phyloP scores from a whole-genome alignment of 768 basidiomycete species.

The Rhodotorula babjevae region DNA sequence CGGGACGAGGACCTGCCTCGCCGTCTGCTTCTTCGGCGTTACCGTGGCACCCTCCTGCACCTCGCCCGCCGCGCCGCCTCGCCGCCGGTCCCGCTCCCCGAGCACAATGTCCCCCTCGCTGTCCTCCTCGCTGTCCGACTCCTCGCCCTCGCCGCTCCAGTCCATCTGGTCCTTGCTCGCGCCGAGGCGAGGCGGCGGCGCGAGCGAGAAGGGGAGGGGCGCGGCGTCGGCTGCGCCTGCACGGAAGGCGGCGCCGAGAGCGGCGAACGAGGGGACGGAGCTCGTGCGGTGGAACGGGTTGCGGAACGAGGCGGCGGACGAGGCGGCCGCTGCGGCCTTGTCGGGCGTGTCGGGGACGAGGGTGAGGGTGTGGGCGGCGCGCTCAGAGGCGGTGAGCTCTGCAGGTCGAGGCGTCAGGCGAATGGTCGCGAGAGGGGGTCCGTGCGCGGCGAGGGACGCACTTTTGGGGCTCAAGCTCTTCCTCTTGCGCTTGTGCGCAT shows the following conservation, averaged over 20 bases:
- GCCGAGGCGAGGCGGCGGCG: slow-evolving; percentile 4
- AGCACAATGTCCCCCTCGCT: background rate
- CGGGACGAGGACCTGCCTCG: slow-evolving; percentile 15
- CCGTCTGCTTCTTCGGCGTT: background rate
- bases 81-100: too few relatives aligned
- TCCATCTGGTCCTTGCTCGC: background rate
- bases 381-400: slow-evolving; percentile 7
- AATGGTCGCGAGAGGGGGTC: too few relatives aligned
- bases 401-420: background rate
- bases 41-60: background rate
- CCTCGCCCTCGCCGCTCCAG: background rate
- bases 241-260: slow-evolving; percentile 36
- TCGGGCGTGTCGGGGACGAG: slow-evolving; percentile 37
- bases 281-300: slow-evolving; percentile 22
- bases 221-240: background rate
- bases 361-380: slow-evolving; percentile 7
- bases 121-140: background rate
- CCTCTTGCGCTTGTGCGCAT: slow-evolving; percentile 17
- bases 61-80: too few relatives aligned
- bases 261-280: slow-evolving; percentile 33
- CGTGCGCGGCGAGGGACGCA: background rate
- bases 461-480: slow-evolving; percentile 30
- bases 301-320: background rate
- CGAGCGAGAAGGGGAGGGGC: slow-evolving; percentile 3
- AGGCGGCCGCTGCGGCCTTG: background rate